Conservation (phyloP, 1,284 basidiomycete genomes). For the Spongiforma sp. region DNA sequence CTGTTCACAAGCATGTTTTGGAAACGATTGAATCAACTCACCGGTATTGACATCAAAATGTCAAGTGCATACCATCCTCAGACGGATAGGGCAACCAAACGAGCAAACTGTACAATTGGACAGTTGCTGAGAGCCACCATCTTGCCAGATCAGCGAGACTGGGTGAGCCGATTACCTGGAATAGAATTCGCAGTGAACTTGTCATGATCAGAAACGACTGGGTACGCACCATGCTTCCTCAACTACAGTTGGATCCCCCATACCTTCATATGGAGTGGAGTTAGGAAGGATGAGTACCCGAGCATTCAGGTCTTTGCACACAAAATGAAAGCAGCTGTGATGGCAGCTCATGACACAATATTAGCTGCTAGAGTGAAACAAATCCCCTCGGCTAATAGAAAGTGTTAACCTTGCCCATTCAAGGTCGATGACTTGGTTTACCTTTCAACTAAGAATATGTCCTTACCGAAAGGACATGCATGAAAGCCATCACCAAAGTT, state of each 20-base stretch:
- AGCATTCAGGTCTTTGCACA: conserved; percentile 32
- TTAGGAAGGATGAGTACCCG: conserved; percentile 8
- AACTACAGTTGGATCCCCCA: conserved; percentile 40
- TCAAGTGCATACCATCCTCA: conserved; percentile 8
- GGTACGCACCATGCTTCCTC: conserved; percentile 42
- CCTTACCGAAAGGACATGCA: conserved; percentile 32
- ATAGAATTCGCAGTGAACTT: conserved; percentile 27
- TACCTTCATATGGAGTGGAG: conserved; percentile 34
- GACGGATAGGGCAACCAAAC: not conserved
- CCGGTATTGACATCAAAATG: not conserved
- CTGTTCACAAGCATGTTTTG: conserved; percentile 3
- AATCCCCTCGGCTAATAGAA: conserved; percentile 24
- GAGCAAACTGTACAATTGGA: not conserved
- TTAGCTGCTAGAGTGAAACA: conserved; percentile 32
- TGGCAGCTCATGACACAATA: conserved; percentile 36
- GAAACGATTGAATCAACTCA: not conserved
- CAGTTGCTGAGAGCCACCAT: conserved; percentile 8
- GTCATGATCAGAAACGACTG: conserved; percentile 21
- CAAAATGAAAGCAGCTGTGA: conserved; percentile 27
- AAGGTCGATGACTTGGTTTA: conserved; percentile 35
- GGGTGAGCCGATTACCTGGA: not conserved
- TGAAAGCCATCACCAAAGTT: conserved; percentile 43
- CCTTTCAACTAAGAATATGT: conserved; percentile 42
- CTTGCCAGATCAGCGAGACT: conserved; percentile 8
- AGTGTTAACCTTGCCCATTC: conserved; percentile 5